Conservation (phyloP, 1,139 yeast genomes). For the Candida tetrigidarum region DNA sequence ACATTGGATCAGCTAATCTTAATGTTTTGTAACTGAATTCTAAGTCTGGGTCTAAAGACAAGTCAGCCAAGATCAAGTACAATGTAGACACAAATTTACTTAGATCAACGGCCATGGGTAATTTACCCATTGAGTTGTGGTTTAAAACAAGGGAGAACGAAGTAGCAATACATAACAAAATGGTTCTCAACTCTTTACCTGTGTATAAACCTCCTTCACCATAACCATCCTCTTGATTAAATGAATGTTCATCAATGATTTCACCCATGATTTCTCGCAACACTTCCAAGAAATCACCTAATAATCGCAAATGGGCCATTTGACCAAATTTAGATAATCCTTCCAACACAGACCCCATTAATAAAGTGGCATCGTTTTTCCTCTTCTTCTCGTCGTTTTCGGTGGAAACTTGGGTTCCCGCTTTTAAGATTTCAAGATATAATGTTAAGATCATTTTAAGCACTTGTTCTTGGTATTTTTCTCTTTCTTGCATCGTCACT, state of each 20-base stretch:
- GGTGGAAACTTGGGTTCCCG: constrained; percentile 32
- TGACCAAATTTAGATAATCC: constrained; percentile 91
- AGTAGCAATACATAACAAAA: constrained; percentile 82
- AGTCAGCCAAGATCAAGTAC: constrained; percentile 64
- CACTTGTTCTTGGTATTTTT: constrained; percentile 81
- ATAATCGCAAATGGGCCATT: constrained; percentile 87
- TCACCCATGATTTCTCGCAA: constrained; percentile 76
- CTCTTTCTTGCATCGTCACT: constrained; percentile 86
- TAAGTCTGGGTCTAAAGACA: constrained; percentile 79
- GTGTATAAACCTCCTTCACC: constrained; percentile 38
- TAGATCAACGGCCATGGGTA: constrained; percentile 66
- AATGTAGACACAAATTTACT: constrained; percentile 76
- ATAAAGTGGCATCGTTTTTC: constrained; percentile 51
- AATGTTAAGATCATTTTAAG: constrained; percentile 71
- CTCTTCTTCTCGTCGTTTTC: constrained; percentile 44
- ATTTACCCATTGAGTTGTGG: constrained; percentile 59
- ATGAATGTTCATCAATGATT: constrained; percentile 36
- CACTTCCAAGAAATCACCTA: constrained; percentile 92
- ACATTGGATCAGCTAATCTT: constrained; percentile 76
- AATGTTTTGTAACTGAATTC: constrained; percentile 84
- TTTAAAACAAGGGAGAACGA: constrained; percentile 83
- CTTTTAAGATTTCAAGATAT: constrained; percentile 76
- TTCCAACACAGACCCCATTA: constrained; percentile 88
- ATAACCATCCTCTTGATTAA: constrained; percentile 27
- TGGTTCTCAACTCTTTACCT: constrained; percentile 59